Evolutionary conservation across 2,329 filamentous ascomycete species (phyloP), one percentile per base, ranked within the genome.

Genomic region (Colletotrichum sp.): DNA sequence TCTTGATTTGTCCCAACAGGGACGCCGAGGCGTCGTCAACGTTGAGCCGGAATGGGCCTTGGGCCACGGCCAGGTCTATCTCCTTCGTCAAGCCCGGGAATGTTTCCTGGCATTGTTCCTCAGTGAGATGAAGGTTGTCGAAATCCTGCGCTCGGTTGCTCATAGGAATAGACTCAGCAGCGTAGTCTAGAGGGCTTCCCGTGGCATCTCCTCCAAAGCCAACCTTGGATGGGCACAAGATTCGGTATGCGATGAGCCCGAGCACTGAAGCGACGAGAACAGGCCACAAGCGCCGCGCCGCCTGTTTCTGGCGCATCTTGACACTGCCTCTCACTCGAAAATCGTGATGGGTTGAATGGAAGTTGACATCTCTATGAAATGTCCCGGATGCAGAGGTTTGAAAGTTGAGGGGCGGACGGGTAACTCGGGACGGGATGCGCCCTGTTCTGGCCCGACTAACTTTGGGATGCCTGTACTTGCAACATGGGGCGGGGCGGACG

Each of bases 41-140:
- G 69, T 81, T 64, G 16, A 90, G 81, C 6, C 79, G 79, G 79
- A 90, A 90, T 6, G 85, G 83, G 0, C 88, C 88, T 70, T 86
- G 80, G 26, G 85, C 82, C 3, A 89, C 86, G 9, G 83, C 84
- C 65, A 86, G 80, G 49, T 89, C 87, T 73, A 91, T 85, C 71
- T 90, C 86, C 52, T 84, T 83, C 1, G 84, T 87, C 21, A 90
- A 81, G 4, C 85, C 86, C 1, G 89, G 89, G 77, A 91, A 91
- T 2, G 81, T 79, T 52, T 79, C 79, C 9, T 79, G 77, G 80
- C 89, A 91, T 78, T 90, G 84, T 26, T 83, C 78, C 30, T 85
- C 82, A 15, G 83, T 86, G 63, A 90, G 83, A 60, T 82, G 84
- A 24, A 86, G 83, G 74, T 84, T 84, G 71, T 82, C 81, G 32